phyloP scores from a whole-genome alignment of 1,139 yeast genomes.

The Pichia sp. region DNA sequence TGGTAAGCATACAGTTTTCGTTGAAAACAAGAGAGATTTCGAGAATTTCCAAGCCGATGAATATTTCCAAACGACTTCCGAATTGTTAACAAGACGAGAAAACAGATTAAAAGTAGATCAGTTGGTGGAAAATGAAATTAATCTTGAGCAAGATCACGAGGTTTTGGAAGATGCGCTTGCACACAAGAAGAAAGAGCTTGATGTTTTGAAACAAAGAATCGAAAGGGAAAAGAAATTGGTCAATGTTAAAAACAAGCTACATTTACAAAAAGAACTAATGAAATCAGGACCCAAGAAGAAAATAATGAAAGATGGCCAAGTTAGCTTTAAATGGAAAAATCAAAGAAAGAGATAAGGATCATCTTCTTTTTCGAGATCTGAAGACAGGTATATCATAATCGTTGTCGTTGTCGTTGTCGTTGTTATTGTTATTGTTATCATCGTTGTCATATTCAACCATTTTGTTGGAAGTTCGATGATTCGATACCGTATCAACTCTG shows the following conservation, averaged over 20 bases:
- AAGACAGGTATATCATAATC: conserved; percentile 31
- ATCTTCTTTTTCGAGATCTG: conserved; percentile 25
- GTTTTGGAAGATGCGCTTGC: conserved; percentile 11
- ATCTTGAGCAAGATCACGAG: conserved; percentile 15
- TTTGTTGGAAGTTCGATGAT: not conserved
- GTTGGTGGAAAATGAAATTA: conserved; percentile 32
- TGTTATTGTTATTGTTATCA: not conserved
- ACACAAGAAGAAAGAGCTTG: conserved; percentile 47
- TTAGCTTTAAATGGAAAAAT: conserved; percentile 77
- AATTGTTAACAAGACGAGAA: conserved; percentile 55
- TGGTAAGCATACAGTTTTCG: conserved; percentile 82
- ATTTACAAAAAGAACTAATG: conserved; percentile 77
- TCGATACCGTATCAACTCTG: not conserved
- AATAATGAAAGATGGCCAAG: conserved; percentile 53
- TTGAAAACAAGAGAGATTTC: conserved; percentile 51
- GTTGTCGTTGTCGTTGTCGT: conserved; percentile 12
- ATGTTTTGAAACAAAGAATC: conserved; percentile 47
- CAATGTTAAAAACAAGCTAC: conserved; percentile 66
- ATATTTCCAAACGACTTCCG: conserved; percentile 62
- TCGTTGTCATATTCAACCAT: not conserved
- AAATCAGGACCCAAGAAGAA: conserved; percentile 74
- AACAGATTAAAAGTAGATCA: conserved; percentile 65
- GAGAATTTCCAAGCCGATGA: conserved; percentile 53
- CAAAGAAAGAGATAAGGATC: conserved; percentile 57
- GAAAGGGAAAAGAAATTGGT: conserved; percentile 61